A percentile compares a stretch with the other conserved stretches of the same genome.
phyloP scores from a whole-genome alignment of 225 moss, liverwort and hornwort species.

The Pseudisothecium myosuroides region DNA sequence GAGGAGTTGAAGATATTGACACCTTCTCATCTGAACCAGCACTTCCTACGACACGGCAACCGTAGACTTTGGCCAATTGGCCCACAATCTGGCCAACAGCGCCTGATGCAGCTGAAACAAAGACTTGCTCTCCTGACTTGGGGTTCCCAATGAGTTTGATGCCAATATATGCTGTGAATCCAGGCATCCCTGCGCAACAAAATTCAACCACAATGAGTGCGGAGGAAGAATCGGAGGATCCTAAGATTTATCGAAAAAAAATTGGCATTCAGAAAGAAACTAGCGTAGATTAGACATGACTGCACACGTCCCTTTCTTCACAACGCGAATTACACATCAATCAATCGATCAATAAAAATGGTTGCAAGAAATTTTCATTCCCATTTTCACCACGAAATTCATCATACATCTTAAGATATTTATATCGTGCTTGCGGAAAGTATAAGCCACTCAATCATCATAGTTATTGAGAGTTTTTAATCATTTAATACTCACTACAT shows the following conservation, averaged over 20 bases:
- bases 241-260: background rate
- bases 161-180: slow-evolving; percentile 50
- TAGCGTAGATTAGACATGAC: too few relatives aligned
- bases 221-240: background rate
- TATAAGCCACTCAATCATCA: background rate
- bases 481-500: background rate
- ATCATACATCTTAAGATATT: too few relatives aligned
- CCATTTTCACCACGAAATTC: background rate
- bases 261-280: background rate
- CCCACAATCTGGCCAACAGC: slow-evolving; percentile 82
- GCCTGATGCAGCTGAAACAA: slow-evolving; percentile 56
- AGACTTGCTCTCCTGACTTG: slow-evolving; percentile 63
- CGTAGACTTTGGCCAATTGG: slow-evolving; percentile 50
- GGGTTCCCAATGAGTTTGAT: slow-evolving; percentile 45
- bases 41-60: slow-evolving; percentile 22
- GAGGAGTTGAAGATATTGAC: background rate
- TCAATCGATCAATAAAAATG: too few relatives aligned
- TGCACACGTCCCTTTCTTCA: too few relatives aligned
- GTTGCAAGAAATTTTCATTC: too few relatives aligned
- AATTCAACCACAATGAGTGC: background rate
- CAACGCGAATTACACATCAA: too few relatives aligned
- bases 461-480: background rate
- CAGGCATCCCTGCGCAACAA: slow-evolving; percentile 4
- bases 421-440: background rate
- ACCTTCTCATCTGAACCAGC: slow-evolving; percentile 19